These are phyloP conservation scores for Yamadazyma atmosphaerica DNA, from an alignment of 1,139 yeast genomes.

Conservation along the genomic window DNA sequence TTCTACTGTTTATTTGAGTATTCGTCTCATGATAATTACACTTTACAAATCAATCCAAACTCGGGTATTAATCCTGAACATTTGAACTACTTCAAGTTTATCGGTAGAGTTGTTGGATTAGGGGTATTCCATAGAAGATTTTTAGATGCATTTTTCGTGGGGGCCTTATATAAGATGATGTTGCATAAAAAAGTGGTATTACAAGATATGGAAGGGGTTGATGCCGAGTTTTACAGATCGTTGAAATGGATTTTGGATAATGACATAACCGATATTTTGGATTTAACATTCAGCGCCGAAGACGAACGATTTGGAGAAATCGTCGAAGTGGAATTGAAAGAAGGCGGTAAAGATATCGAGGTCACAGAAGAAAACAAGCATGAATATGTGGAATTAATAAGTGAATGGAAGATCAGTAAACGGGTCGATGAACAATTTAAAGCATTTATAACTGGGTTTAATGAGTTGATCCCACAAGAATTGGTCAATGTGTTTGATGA, in stretches of 20 bases:
- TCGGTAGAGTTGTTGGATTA: slow-evolving; percentile 96
- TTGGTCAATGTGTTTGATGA: slow-evolving; percentile 95
- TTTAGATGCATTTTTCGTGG: slow-evolving; percentile 96
- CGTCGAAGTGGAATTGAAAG: slow-evolving; percentile 86
- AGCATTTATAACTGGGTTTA: slow-evolving; percentile 95
- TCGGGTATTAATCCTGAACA: slow-evolving; percentile 98
- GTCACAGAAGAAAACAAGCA: slow-evolving; percentile 93
- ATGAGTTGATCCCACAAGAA: slow-evolving; percentile 96
- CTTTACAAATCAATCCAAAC: slow-evolving; percentile 95
- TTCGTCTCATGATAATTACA: slow-evolving; percentile 96
- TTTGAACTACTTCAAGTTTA: slow-evolving; percentile 93
- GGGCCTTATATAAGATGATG: slow-evolving; percentile 98
- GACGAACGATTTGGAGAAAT: slow-evolving; percentile 96
- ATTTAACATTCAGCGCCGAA: slow-evolving; percentile 89
- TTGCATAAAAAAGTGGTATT: slow-evolving; percentile 89
- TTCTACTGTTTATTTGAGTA: slow-evolving; percentile 95
- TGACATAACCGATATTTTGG: slow-evolving; percentile 80
- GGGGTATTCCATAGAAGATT: slow-evolving; percentile 98
- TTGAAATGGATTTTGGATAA: slow-evolving; percentile 95
- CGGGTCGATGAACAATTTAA: slow-evolving; percentile 95
- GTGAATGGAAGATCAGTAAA: slow-evolving; percentile 94
- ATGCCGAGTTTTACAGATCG: slow-evolving; percentile 92
- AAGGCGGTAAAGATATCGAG: slow-evolving; percentile 82
- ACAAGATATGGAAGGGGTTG: slow-evolving; percentile 99
- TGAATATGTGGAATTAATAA: slow-evolving; percentile 90